phyloP scores from a whole-genome alignment of 768 basidiomycete genomes.

The Kwoniella europaea region DNA sequence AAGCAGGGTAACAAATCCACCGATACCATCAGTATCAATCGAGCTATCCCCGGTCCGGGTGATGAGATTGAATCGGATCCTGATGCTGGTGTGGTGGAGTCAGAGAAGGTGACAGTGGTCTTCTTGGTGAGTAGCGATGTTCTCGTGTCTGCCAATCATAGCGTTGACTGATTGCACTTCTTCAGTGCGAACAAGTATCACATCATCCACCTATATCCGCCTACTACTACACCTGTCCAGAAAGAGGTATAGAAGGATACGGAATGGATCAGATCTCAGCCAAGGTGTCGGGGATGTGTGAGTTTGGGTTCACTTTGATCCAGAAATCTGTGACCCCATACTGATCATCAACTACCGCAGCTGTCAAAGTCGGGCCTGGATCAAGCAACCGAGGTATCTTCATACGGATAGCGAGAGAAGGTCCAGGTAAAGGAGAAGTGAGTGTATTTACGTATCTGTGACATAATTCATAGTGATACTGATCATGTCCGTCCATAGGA shows the following conservation, averaged over 20 bases:
- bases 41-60: conserved; percentile 50
- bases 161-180: background rate
- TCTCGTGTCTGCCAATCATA: too few relatives aligned
- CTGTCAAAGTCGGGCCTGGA: conserved; percentile 66
- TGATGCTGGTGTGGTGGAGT: conserved; percentile 58
- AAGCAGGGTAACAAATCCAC: conserved; percentile 49
- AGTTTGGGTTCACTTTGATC: conserved; percentile 30
- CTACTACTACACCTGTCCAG: conserved; percentile 77
- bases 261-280: conserved; percentile 92
- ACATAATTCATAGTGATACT: background rate
- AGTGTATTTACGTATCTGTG: conserved; percentile 22
- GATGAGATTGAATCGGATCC: conserved; percentile 57
- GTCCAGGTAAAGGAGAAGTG: conserved; percentile 72
- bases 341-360: conserved; percentile 25
- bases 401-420: conserved; percentile 73
- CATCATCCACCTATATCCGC: conserved; percentile 96
- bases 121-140: conserved; percentile 63
- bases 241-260: conserved; percentile 70
- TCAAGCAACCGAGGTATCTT: conserved; percentile 86
- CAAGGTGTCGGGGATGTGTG: conserved; percentile 80
- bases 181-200: conserved; percentile 84
- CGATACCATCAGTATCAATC: conserved; percentile 34
- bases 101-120: conserved; percentile 68
- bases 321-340: background rate
- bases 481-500: conserved; percentile 29